These are phyloP conservation scores for Lentinula aciculospora DNA, from an alignment of 768 basidiomycete genomes.

Conservation along the genomic window DNA sequence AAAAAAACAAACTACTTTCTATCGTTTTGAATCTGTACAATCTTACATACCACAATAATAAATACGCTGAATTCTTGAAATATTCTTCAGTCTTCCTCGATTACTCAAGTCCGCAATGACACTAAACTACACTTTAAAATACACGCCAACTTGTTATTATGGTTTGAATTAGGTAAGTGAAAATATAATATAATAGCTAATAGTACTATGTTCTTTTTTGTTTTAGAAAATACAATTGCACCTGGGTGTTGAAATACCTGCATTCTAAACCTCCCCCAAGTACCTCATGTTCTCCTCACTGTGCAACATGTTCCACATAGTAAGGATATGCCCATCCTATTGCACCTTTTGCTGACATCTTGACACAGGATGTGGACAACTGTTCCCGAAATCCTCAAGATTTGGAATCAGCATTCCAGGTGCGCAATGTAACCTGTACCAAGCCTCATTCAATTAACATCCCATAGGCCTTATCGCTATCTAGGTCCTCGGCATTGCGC, in stretches of 20 bases:
- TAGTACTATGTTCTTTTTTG: background rate
- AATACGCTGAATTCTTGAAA: no score
- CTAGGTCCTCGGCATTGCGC: background rate
- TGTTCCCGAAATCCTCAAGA: no score
- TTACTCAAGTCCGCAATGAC: background rate
- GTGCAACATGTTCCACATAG: background rate
- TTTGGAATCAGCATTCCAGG: background rate
- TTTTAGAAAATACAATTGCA: background rate
- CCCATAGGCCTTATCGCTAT: background rate
- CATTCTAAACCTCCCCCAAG: background rate
- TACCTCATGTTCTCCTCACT: background rate
- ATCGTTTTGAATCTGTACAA: background rate
- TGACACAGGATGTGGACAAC: background rate
- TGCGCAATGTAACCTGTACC: background rate
- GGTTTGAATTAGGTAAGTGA: background rate
- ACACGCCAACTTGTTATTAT: background rate
- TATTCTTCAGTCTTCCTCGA: no score
- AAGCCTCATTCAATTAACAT: background rate
- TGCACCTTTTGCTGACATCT: no score
- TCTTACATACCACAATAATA: no score
- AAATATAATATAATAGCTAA: background rate
- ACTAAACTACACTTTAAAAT: background rate
- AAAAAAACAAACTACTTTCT: background rate
- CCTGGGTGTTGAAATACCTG: background rate
- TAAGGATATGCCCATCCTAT: background rate